Evolutionary conservation across 83 land plant genomes (phyloP).

Genomic region (Picea abies): DNA sequence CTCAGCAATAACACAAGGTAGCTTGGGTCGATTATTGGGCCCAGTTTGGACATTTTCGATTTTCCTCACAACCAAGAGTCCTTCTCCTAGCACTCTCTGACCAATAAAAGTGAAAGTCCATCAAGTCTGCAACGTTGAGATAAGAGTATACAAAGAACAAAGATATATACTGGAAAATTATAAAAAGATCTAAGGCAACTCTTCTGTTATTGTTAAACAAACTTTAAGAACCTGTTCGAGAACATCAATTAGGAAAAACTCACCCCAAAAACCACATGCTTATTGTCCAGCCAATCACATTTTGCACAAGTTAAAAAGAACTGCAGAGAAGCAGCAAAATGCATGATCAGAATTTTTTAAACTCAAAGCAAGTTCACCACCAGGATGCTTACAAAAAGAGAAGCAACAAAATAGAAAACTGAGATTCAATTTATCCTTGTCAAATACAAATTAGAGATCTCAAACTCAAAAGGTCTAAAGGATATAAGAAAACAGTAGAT

Average conservation of each 20-base stretch:
- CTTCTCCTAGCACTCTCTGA: conserved; percentile 94
- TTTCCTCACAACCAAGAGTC: conserved; percentile 88
- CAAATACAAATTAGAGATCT: conserved; percentile 4
- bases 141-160: not conserved
- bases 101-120: not conserved
- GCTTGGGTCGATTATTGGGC: conserved; percentile 91
- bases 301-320: conserved; percentile 96
- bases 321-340: conserved; percentile 46
- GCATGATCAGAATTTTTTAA: not conserved
- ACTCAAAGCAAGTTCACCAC: not conserved
- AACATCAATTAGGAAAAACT: conserved; percentile 11
- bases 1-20: conserved; percentile 80
- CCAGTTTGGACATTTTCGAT: conserved; percentile 95
- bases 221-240: not conserved
- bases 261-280: conserved; percentile 99
- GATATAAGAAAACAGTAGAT: too few species aligned
- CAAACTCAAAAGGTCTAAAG: too few species aligned
- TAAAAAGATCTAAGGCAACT: not conserved
- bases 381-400: not conserved
- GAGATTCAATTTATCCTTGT: not conserved
- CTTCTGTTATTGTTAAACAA: not conserved
- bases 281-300: conserved; percentile 98
- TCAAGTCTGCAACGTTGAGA: not conserved
- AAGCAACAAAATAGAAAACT: conserved; percentile 1
- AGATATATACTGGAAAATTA: not conserved